Evolutionary conservation across 257 asterid genomes (phyloP).

Genomic region (Nicotiana knightiana): DNA sequence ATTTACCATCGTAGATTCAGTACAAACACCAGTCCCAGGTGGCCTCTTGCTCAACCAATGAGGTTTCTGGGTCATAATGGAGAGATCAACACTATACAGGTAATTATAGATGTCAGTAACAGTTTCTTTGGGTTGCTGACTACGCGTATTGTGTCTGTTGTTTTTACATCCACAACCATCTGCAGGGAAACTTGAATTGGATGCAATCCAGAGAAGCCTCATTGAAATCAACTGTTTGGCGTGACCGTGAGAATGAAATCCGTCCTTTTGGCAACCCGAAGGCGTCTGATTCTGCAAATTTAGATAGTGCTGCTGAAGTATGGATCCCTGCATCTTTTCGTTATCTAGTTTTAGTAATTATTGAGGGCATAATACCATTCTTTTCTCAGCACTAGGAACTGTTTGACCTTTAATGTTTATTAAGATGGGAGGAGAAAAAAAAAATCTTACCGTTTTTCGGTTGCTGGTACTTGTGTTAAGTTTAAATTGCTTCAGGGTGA

Average conservation of each 20-base stretch:
- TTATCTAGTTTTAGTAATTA: constrained; percentile 3
- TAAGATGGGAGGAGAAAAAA: not conserved
- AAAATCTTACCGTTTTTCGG: not conserved
- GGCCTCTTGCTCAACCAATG: constrained; percentile 99
- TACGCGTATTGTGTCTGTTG: constrained; percentile 13
- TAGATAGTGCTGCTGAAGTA: constrained; percentile 98
- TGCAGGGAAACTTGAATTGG: constrained; percentile 98
- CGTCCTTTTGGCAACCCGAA: constrained; percentile 94
- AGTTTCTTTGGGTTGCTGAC: not conserved
- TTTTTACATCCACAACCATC: constrained; percentile 12
- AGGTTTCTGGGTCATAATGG: constrained; percentile 99
- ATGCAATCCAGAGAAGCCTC: constrained; percentile 98
- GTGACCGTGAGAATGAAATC: constrained; percentile 91
- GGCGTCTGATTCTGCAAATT: constrained; percentile 99
- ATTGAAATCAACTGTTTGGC: constrained; percentile 93
- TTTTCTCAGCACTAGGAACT: not conserved
- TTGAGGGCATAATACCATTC: not conserved
- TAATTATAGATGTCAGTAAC: constrained; percentile 12
- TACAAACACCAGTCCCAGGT: constrained; percentile 95
- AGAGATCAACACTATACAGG: constrained; percentile 99
- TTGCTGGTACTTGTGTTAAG: not conserved
- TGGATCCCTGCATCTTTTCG: constrained; percentile 2
- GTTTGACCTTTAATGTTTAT: not conserved
- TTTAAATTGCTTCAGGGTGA: not conserved
- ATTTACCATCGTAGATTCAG: constrained; percentile 97